These are phyloP conservation scores for Phaeosphaeriaceae sp. DNA, from an alignment of 2,329 filamentous ascomycete genomes.

Conservation along the genomic window DNA sequence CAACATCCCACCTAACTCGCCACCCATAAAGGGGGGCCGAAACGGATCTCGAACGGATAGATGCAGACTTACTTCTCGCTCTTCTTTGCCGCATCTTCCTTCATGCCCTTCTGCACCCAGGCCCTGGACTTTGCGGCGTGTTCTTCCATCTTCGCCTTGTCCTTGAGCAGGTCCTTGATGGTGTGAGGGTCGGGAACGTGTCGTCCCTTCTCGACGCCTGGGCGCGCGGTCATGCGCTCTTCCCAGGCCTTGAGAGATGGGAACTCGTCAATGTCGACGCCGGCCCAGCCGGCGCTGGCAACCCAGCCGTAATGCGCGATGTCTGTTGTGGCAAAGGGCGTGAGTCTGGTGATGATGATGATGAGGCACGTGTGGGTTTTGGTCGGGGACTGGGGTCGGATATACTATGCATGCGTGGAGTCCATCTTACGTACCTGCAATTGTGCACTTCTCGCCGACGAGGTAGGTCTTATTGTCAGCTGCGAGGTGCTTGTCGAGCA, in stretches of 20 bases:
- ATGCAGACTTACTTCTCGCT: slow-evolving; percentile 35
- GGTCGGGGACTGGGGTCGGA: neutral
- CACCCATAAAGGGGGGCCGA: neutral
- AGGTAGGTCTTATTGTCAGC: slow-evolving; percentile 60
- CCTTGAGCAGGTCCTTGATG: slow-evolving; percentile 66
- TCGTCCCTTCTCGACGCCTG: slow-evolving; percentile 77
- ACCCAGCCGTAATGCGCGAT: slow-evolving; percentile 85
- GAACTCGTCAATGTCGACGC: slow-evolving; percentile 77
- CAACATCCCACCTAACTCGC: neutral
- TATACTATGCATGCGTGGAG: slow-evolving; percentile 6
- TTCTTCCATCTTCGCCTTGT: slow-evolving; percentile 67
- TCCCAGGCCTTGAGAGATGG: slow-evolving; percentile 81
- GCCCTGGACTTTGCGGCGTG: slow-evolving; percentile 58
- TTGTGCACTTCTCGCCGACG: slow-evolving; percentile 71
- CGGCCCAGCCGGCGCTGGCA: slow-evolving; percentile 64
- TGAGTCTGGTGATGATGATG: neutral
- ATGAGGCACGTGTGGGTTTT: neutral
- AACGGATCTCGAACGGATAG: neutral
- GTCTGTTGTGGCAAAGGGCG: slow-evolving; percentile 55
- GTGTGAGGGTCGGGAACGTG: slow-evolving; percentile 73
- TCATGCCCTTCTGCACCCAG: slow-evolving; percentile 77
- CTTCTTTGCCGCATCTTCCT: slow-evolving; percentile 60
- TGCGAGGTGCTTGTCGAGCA: slow-evolving; percentile 75
- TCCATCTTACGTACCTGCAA: slow-evolving; percentile 32
- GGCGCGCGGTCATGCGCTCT: slow-evolving; percentile 71